Base-by-base conservation (phyloP, 2,329 filamentous ascomycete genomes). In the Metarhizium brunneum region DNA sequence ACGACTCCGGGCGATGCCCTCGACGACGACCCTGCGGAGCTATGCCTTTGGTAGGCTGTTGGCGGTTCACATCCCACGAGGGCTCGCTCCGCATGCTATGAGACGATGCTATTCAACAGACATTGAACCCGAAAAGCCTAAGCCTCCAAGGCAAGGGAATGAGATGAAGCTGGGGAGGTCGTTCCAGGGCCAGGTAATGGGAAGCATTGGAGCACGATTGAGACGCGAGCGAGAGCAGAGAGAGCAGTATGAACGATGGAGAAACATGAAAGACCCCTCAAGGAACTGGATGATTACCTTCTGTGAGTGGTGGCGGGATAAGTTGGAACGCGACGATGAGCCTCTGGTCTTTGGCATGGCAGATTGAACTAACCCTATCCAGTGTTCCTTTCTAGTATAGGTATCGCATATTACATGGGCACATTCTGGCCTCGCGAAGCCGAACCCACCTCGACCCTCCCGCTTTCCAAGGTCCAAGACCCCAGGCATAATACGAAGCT, bases 131-230 rank as follows among this genome's bases (percentile, higher is more conserved):
- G 68, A 70, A 59, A 62, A 64, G 45, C 62, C 67, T 51, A 70
- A 65, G 52, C 54, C 64, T 6, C 63, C 59, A 53, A 61, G 65
- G 18, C 63, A 67, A 58, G 63, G 67, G 54, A 73, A 72, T 56
- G 71, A 74, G 61, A 61, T 67, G 60, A 73, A 65, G 63, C 63
- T 67, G 30, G 72, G 69, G 16, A 61, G 73, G 50, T 69, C 73
- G 3, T 85, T 84, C 64, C 76, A 79, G 62, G 80, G 80, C 20
- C 82, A 84, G 69, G 75, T 85, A 62, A 79, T 82, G 63, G 78
- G 81, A 60, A 83, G 80, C 59, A 81, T 83, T 52, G 74, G 74
- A 52, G 72, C 76, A 54, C 76, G 82, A 57, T 71, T 84, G 59
- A 72, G 74, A 60, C 70, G 77, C n/a, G 81, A 85, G 66, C 72